Base-by-base conservation (phyloP, 2,329 filamentous ascomycete genomes). In the Penicillium sp. region DNA sequence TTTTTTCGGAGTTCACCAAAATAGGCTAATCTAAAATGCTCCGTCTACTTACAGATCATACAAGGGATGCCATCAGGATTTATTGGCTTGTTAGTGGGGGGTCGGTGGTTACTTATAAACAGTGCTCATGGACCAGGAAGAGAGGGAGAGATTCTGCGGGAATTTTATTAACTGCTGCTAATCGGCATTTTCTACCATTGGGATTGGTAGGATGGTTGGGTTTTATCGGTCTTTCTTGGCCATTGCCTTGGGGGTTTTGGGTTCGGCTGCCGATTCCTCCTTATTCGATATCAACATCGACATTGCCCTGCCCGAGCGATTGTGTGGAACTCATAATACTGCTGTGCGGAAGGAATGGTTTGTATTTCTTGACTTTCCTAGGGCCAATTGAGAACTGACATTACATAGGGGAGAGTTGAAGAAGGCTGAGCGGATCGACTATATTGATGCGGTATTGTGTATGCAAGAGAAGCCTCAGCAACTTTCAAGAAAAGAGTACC, bases 381-480 rank as follows among this genome's bases (percentile, higher is more conserved):
- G 9, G 9, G 10, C 12, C 23, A 42, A 43, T 29, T 45, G 37
- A 37, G 15, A 23, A 8, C 37, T 57, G 12, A 57, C 29, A 29
- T 37, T 6, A 1, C 7, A 17, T 27, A 71, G 68, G 69, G 50
- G 62, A 8, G 53, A 63, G n/a, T 49, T 71, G 49, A 46, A 38
- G 12, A 40, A 47, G 0, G 10, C 40, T 6, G 57, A 71, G 29
- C 58, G 66, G n/a, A 66, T 57, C 8, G 56, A 59, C 13, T 71
- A 71, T 50, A 71, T 61, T 10, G 52, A 69, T 35, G 67, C 69
- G 0, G 58, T 71, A 4, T 50, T 59, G 41, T 71, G 69, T 57
- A 33, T 71, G 21, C 62, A 65, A 29, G 27, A 54, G 7, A 56
- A 56, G 12, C 63, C 67, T 1, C 52, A 67, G 0, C 41, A 51